Percentiles rank a stretch among this genome's conserved stretches.
These are phyloP conservation scores for Pythium myriotylum DNA, from an alignment of 352 stramenopile species.

Conservation along the genomic window DNA sequence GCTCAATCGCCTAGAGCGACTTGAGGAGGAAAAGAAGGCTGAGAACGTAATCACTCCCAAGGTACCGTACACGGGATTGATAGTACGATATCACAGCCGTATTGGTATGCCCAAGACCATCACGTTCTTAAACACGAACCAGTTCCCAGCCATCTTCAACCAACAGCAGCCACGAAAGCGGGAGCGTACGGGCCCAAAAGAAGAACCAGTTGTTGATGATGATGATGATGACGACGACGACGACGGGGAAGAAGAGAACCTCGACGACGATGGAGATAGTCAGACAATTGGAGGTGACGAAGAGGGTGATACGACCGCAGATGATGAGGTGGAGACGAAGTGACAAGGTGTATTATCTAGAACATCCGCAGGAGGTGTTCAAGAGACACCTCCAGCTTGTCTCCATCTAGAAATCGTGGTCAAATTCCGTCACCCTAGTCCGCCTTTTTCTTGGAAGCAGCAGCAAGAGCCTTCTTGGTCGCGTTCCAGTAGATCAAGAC, in stretches of 20 bases:
- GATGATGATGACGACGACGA: conserved; percentile 34
- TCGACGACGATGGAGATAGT: conserved; percentile 28
- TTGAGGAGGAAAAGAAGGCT: conserved; percentile 83
- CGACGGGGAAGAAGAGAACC: conserved; percentile 31
- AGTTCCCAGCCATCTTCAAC: conserved; percentile 73
- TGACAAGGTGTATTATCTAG: conserved; percentile 3
- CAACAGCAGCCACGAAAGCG: conserved; percentile 62
- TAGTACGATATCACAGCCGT: conserved; percentile 72
- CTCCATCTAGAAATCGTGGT: no score
- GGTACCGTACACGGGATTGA: conserved; percentile 63
- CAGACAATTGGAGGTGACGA: conserved; percentile 13
- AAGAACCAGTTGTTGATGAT: conserved; percentile 34
- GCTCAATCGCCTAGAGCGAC: conserved; percentile 72
- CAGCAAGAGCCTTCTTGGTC: conserved; percentile 70
- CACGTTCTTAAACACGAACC: conserved; percentile 74
- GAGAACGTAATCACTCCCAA: conserved; percentile 66
- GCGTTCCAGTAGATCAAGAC: conserved; percentile 82
- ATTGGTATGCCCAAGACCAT: conserved; percentile 72
- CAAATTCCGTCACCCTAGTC: conserved; percentile 34
- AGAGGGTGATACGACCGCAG: background rate
- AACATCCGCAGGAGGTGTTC: no score
- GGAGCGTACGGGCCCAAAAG: conserved; percentile 32
- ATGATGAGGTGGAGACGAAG: conserved; percentile 12
- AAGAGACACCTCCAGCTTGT: background rate
- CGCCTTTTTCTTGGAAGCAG: conserved; percentile 71